phyloP scores from a whole-genome alignment of 495 filamentous ascomycete species.

The Podospora australis region DNA sequence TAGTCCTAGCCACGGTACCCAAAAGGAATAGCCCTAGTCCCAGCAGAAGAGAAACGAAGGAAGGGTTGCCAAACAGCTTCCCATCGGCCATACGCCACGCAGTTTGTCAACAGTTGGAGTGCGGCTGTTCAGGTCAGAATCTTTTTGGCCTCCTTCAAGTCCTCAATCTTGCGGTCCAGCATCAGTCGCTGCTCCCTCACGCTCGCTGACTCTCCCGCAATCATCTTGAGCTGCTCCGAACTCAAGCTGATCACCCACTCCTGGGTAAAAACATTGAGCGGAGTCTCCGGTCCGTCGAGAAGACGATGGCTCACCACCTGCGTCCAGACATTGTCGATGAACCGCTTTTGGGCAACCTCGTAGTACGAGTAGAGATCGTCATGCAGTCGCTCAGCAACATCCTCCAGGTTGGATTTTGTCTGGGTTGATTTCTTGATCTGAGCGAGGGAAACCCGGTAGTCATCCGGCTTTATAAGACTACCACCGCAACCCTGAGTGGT shows the following conservation, averaged over 20 bases:
- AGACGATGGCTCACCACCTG: conserved; percentile 31
- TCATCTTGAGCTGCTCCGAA: conserved; percentile 25
- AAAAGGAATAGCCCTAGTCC: too few relatives aligned
- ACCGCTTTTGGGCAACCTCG: conserved; percentile 48
- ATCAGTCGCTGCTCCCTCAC: conserved; percentile 17
- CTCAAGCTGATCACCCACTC: conserved; percentile 28
- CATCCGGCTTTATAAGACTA: too few relatives aligned
- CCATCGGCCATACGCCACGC: too few relatives aligned
- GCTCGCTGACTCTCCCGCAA: conserved; percentile 28
- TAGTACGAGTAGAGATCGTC: conserved; percentile 57
- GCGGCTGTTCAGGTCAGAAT: too few relatives aligned
- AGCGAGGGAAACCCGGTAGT: conserved; percentile 5
- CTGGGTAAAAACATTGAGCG: conserved; percentile 27
- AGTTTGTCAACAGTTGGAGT: too few relatives aligned
- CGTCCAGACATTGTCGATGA: conserved; percentile 50
- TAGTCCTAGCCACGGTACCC: too few relatives aligned
- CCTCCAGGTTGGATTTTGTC: conserved; percentile 41
- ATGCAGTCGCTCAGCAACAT: conserved; percentile 47
- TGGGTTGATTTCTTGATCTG: conserved; percentile 15
- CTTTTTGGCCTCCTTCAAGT: conserved; percentile 21
- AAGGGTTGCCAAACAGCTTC: too few relatives aligned
- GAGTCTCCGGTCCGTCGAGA: conserved; percentile 26
- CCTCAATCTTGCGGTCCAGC: conserved; percentile 22
- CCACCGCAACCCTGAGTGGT: neutral
- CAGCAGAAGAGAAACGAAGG: too few relatives aligned